phyloP scores from a whole-genome alignment of 2,329 filamentous ascomycete species.

The Cephalotrichum gorgonifer region DNA sequence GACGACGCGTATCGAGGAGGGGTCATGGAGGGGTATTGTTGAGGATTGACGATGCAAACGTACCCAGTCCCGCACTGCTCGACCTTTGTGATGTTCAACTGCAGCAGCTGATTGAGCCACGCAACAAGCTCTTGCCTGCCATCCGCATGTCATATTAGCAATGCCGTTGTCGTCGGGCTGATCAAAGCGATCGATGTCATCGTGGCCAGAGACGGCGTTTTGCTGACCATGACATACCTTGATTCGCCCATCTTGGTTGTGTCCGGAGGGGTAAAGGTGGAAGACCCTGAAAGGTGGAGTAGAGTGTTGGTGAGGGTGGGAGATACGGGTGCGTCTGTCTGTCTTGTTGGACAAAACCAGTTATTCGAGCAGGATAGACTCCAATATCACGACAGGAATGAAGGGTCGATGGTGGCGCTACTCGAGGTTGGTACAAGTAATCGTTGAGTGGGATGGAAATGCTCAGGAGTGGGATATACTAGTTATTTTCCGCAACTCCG shows the following conservation, averaged over 20 bases:
- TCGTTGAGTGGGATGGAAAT: not conserved
- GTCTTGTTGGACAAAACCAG: too few relatives aligned
- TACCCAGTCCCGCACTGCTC: conserved; percentile 99
- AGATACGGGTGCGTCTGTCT: too few relatives aligned
- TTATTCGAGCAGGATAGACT: too few relatives aligned
- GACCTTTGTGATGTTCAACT: conserved; percentile 96
- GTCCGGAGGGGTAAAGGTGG: not conserved
- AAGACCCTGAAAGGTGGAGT: too few relatives aligned
- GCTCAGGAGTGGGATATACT: not conserved
- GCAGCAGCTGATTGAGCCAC: conserved; percentile 96
- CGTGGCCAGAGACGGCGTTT: not conserved
- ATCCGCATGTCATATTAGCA: not conserved
- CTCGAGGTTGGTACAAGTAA: not conserved
- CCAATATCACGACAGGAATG: not conserved
- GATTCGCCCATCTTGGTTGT: conserved; percentile 51
- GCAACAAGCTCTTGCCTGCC: conserved; percentile 88
- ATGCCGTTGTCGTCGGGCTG: not conserved
- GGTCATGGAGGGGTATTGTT: not conserved
- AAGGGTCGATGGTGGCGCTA: not conserved
- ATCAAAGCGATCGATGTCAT: not conserved
- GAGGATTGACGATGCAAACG: conserved; percentile 15
- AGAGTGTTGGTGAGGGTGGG: too few relatives aligned
- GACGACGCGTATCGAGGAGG: not conserved
- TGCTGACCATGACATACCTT: conserved; percentile 30
- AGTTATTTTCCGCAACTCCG: not conserved